Evolutionary conservation across 805 yeast species (phyloP), one percentile per base, ranked within the genome.

Genomic region (Hanseniaspora lindneri): DNA sequence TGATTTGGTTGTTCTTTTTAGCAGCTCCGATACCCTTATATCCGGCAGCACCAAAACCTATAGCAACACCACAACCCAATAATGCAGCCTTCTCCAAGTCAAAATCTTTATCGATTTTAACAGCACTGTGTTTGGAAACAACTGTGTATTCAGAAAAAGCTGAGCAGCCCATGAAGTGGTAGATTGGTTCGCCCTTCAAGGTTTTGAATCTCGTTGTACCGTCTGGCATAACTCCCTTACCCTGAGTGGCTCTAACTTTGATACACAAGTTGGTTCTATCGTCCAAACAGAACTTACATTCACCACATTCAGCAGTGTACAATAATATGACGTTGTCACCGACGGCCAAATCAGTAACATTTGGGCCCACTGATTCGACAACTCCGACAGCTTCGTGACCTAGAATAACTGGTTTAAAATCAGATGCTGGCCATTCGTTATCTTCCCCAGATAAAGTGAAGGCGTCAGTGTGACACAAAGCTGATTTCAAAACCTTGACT

Each of bases 321-420:
- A 92, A 71, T 19, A 94, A 88, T 59, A 94, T 76, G 53, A 92
- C 99, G 56, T 80, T 81, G 67, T 92, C 98, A 56, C 99, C 99
- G 33, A 73, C 80, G 69, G 86, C 83, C 58, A 89, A 96, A 60
- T 68, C 76, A 53, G 87, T 79, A 52, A 92, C 98, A 55, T 84
- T 96, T 62, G 83, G 95, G 60, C 99, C 99, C 37, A 92, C 75
- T 46, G 86, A 76, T 71, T 89, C 98, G 39, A 92, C 97, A 53
- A 85, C 72, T 61, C 98, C 99, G 34, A 96, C 95, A 68, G 96
- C 96, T 68, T 92, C 99, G 68, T 92, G 99, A 54, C 99, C 99
- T 59, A 94, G 73, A 53, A 92, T 70, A 17, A 79, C 81, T 16
- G 97, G 97, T 76, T 87, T 87, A 13, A 81, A 83, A 58, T 97